These are phyloP conservation scores for Ananas comosus DNA, from an alignment of 176 grass and related monocot genomes.

Conservation along the genomic window DNA sequence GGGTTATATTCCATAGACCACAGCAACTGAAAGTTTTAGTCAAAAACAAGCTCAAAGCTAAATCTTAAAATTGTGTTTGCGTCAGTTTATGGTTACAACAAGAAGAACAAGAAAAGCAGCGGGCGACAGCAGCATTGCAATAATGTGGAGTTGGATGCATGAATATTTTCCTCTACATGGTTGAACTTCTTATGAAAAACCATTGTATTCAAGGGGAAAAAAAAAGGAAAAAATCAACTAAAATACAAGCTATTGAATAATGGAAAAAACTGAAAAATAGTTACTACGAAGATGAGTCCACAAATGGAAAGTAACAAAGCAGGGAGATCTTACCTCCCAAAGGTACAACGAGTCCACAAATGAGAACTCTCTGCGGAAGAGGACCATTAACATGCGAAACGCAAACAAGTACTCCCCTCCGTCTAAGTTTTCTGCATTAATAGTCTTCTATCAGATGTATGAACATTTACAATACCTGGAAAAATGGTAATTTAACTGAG, in stretches of 20 bases:
- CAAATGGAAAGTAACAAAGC: neutral
- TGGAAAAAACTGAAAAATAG: neutral
- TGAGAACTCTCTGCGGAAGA: conserved; percentile 92
- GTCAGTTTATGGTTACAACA: no score
- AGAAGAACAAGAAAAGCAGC: no score
- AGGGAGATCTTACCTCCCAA: conserved; percentile 54
- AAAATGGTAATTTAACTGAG: neutral
- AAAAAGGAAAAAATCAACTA: no score
- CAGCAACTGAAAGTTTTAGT: conserved; percentile 55
- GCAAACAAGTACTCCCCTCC: conserved; percentile 96
- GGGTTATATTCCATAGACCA: conserved; percentile 99
- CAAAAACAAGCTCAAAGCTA: conserved; percentile 4
- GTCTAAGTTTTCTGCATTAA: conserved; percentile 77
- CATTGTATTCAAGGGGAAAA: no score
- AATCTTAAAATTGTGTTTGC: no score
- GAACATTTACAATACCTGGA: neutral
- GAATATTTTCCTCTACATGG: no score
- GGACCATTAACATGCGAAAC: conserved; percentile 94
- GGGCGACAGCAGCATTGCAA: no score
- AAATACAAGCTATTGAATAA: conserved; percentile 8
- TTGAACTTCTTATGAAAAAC: no score
- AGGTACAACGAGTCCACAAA: conserved; percentile 93
- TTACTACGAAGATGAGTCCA: no score
- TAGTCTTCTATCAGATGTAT: conserved; percentile 16
- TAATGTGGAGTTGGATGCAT: no score